phyloP scores from a whole-genome alignment of 306 rosid species.

The Pyrus betulifolia region DNA sequence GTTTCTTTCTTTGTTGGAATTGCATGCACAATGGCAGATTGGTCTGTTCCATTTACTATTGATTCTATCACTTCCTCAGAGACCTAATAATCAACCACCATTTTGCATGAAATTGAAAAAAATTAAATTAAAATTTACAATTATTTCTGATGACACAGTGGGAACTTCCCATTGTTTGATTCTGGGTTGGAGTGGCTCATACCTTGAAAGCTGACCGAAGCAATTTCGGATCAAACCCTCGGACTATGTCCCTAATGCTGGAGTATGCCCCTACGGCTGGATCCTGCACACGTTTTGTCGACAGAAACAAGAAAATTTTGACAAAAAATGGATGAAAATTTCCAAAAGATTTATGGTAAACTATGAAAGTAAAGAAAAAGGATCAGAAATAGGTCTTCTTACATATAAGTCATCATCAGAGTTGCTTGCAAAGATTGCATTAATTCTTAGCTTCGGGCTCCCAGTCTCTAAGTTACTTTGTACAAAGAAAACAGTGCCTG shows the following conservation, averaged over 20 bases:
- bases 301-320: not conserved
- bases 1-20: slow-evolving; percentile 19
- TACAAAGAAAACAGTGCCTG: slow-evolving; percentile 64
- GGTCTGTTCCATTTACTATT: slow-evolving; percentile 28
- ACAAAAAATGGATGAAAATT: not conserved
- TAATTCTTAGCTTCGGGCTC: slow-evolving; percentile 54
- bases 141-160: not conserved
- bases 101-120: not conserved
- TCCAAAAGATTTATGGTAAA: not conserved
- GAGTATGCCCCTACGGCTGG: slow-evolving; percentile 72
- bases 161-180: not conserved
- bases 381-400: slow-evolving; percentile 7
- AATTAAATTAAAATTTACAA: not conserved
- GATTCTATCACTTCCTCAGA: slow-evolving; percentile 55
- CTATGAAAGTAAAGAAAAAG: not conserved
- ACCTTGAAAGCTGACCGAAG: slow-evolving; percentile 70
- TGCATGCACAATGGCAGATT: slow-evolving; percentile 58
- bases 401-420: slow-evolving; percentile 43
- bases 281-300: slow-evolving; percentile 34
- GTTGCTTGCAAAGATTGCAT: slow-evolving; percentile 52
- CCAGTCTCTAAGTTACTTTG: slow-evolving; percentile 53
- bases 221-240: slow-evolving; percentile 57
- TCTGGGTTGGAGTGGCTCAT: not conserved
- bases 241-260: slow-evolving; percentile 44
- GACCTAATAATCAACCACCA: slow-evolving; percentile 34